A percentile compares a stretch with the other conserved stretches of the same genome.
Evolutionary conservation across 2,329 filamentous ascomycete genomes (phyloP).

Genomic region (Sclerotinia minor): DNA sequence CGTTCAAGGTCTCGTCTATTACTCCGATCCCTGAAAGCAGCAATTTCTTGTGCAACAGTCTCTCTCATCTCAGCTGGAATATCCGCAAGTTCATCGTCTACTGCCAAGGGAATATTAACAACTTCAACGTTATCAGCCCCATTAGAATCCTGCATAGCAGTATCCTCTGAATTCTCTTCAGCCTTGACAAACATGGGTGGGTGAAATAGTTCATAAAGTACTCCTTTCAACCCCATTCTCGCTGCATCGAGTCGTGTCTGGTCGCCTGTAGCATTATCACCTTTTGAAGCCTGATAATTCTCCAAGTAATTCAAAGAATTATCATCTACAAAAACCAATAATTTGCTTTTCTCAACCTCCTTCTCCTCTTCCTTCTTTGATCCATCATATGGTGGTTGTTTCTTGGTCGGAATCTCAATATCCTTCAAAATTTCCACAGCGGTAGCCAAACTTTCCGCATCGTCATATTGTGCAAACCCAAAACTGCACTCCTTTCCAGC

Average conservation of each 20-base stretch:
- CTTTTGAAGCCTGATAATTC: slow-evolving; percentile 68
- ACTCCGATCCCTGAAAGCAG: slow-evolving; percentile 89
- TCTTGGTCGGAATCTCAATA: slow-evolving; percentile 77
- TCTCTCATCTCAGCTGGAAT: slow-evolving; percentile 96
- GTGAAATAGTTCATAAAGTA: slow-evolving; percentile 71
- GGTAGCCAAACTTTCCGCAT: slow-evolving; percentile 80
- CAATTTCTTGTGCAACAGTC: slow-evolving; percentile 90
- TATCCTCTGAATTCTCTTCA: slow-evolving; percentile 66
- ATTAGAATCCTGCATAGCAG: slow-evolving; percentile 64
- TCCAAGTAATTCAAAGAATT: slow-evolving; percentile 83
- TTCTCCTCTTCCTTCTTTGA: slow-evolving; percentile 47
- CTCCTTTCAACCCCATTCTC: slow-evolving; percentile 64
- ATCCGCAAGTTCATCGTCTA: slow-evolving; percentile 91
- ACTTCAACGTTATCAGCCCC: slow-evolving; percentile 73
- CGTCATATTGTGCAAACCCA: slow-evolving; percentile 94
- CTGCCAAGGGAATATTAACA: slow-evolving; percentile 81
- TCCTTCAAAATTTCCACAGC: slow-evolving; percentile 84
- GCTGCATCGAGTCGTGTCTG: slow-evolving; percentile 71
- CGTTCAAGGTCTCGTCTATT: slow-evolving; percentile 87
- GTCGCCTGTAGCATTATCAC: slow-evolving; percentile 60
- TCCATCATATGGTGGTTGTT: slow-evolving; percentile 56
- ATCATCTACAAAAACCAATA: slow-evolving; percentile 78
- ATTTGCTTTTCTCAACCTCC: slow-evolving; percentile 61
- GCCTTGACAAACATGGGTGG: slow-evolving; percentile 53
- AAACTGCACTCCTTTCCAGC: slow-evolving; percentile 82